Conservation (phyloP, 2,329 filamentous ascomycete species). For the Cercospora sojina region DNA sequence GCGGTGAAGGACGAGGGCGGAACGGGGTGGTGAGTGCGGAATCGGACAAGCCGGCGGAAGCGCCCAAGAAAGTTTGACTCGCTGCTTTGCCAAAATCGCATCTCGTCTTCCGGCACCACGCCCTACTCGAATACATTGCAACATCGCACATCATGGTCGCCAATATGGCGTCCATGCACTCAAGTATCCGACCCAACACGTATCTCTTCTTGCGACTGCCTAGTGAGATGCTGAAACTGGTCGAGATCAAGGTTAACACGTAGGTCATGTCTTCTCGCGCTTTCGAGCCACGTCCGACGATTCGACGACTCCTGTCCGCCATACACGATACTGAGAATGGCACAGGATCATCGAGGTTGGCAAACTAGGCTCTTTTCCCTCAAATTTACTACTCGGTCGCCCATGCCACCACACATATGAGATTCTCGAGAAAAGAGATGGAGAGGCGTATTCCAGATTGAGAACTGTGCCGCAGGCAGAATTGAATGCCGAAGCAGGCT, state of each 20-base stretch:
- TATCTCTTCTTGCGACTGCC: conserved; percentile 58
- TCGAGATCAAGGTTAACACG: conserved; percentile 63
- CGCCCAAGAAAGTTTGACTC: conserved; percentile 4
- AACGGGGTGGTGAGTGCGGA: not conserved
- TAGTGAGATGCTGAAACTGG: conserved; percentile 57
- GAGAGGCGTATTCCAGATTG: conserved; percentile 65
- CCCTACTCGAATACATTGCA: too few species aligned
- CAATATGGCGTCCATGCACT: conserved; percentile 42
- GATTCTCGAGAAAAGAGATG: conserved; percentile 68
- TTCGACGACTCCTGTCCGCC: conserved; percentile 34
- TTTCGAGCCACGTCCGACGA: conserved; percentile 26
- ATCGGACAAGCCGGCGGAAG: conserved; percentile 8
- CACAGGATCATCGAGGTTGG: conserved; percentile 78
- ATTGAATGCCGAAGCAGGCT: conserved; percentile 69
- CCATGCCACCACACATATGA: conserved; percentile 93
- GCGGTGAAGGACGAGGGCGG: too few species aligned
- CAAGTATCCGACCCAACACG: conserved; percentile 51
- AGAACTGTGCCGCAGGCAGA: conserved; percentile 78
- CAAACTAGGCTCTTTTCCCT: conserved; percentile 88
- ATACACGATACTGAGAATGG: conserved; percentile 35
- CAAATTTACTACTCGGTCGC: conserved; percentile 85
- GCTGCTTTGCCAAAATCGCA: not conserved
- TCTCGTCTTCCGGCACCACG: not conserved
- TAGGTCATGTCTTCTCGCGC: conserved; percentile 48
- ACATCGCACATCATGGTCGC: not conserved